These are phyloP conservation scores for Keithomyces neogunnii DNA, from an alignment of 2,329 filamentous ascomycete species.

Conservation along the genomic window DNA sequence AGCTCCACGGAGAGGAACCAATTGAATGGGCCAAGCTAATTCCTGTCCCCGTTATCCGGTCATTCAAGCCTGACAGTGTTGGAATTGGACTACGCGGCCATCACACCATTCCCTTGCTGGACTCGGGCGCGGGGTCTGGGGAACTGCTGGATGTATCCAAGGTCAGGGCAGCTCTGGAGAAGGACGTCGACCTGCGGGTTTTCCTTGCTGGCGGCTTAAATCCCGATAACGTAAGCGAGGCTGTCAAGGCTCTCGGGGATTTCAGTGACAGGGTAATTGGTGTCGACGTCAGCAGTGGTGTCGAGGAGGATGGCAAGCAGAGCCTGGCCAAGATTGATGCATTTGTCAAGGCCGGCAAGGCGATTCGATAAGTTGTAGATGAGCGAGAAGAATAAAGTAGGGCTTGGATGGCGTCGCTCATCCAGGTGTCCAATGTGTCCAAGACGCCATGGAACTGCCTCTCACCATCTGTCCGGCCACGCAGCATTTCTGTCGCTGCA, in stretches of 20 bases:
- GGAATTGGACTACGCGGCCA: conserved; percentile 68
- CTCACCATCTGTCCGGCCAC: background rate
- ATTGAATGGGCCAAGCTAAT: conserved; percentile 86
- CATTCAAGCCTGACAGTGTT: conserved; percentile 70
- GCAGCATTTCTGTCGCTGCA: background rate
- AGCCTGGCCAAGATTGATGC: conserved; percentile 69
- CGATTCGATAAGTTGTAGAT: conserved; percentile 33
- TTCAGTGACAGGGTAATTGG: conserved; percentile 59
- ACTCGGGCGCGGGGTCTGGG: conserved; percentile 80
- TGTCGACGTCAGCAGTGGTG: conserved; percentile 90
- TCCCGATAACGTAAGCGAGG: conserved; percentile 65
- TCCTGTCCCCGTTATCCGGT: conserved; percentile 82
- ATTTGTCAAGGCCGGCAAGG: conserved; percentile 71
- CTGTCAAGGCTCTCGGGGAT: conserved; percentile 54
- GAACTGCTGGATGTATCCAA: conserved; percentile 63
- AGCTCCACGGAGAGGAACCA: conserved; percentile 87
- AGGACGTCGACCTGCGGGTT: conserved; percentile 63
- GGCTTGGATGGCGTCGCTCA: background rate
- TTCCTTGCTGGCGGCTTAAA: conserved; percentile 80
- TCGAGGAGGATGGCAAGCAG: conserved; percentile 77
- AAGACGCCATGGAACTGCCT: no score
- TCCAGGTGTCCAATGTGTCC: no score
- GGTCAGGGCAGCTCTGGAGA: conserved; percentile 57
- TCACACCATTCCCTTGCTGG: conserved; percentile 75
- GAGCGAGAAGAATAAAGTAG: background rate